Base-by-base conservation (phyloP, 768 basidiomycete genomes). In the Termitomyces eurrhizus region DNA sequence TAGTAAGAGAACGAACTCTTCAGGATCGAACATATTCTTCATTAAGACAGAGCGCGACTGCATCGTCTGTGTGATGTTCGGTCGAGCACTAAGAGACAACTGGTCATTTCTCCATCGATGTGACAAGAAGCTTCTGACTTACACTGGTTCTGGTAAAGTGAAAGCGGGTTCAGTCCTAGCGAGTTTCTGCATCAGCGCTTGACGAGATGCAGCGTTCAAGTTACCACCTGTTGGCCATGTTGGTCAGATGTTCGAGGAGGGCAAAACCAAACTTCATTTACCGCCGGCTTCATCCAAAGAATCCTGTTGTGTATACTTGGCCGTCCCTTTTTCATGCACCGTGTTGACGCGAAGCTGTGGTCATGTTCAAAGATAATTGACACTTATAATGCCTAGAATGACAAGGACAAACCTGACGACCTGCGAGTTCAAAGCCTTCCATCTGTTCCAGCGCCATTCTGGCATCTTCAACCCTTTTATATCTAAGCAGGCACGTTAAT, bases 111-210 rank as follows among this genome's bases (percentile, higher is more conserved):
- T 61, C 50, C n/a, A 44, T 42, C 49, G 4, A 54, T 26, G 26
- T 48, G 36, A 16, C n/a, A 48, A n/a, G 29, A 52, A 52, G 6
- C 13, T 51, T 46, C 72, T 26, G 14, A 36, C 86, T 64, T 75
- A 93, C 91, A 83, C 72, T 29, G 86, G 83, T 68, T 85, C 80
- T 65, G 83, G 80, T 68, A 77, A 80, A 58, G 77, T 71, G 53
- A 83, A 75, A 53, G 86, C 74, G 49, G 83, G 79, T 69, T 93
- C 91, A 77, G 87, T 92, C 81, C 97, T 93, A 74, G 97, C 95
- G 84, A 99, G 92, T 87, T 98, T 99, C 79, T 95, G 93, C 97
- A 99, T 99, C 80, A 99, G 93, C 75, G 94, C 93, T 82, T 97
- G 95, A 78, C 97, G 92, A 72, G 94, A 93, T 70, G 92, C 92